Evolutionary conservation across 1,139 yeast genomes (phyloP), one percentile per base, ranked within the genome.

Genomic region (Zygosaccharomyces pseudobailii): DNA sequence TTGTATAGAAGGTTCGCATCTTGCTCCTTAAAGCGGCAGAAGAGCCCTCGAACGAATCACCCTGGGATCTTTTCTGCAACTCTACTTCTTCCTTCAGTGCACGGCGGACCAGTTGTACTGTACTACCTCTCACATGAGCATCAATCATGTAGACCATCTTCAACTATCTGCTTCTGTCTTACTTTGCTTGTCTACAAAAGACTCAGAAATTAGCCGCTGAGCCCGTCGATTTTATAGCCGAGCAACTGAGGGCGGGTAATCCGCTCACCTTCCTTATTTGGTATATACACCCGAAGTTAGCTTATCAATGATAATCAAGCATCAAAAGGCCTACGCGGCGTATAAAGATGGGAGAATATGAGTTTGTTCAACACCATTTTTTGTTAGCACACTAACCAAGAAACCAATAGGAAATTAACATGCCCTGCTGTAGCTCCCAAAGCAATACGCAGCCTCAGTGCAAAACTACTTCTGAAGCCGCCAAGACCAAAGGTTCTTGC

Each of bases 131-230:
- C 17, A 59, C 36, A 20, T 50, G 50, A 6, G 55, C 57, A 47
- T 59, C 63, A 5, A 53, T 55, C 22, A 53, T 45, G 27, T 45
- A 50, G n/a, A 43, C 47, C 59, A 55, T 54, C 31, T 31, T 34
- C 8, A n/a, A 22, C 8, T 23, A 25, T 7, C 23, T 13, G 20
- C 9, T 21, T 35, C 17, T 13, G 17, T 13, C 17, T 13, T 13
- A 13, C 17, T 13, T 13, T 13, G 17, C 17, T 13, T 13, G 17
- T 13, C 17, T 13, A 13, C 17, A 13, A 13, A 13, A 13, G 17
- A 13, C 17, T 13, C 2, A 13, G 17, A 13, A 13, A 13, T 31
- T 43, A 43, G 38, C 46, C 46, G 46, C 46, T 39, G 36, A 43
- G 19, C 42, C 36, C 32, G 19, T 19, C 19, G 6, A 3, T 13